These are phyloP conservation scores for Cynara cardunculus DNA, from an alignment of 129 eudicot genomes.

Conservation along the genomic window DNA sequence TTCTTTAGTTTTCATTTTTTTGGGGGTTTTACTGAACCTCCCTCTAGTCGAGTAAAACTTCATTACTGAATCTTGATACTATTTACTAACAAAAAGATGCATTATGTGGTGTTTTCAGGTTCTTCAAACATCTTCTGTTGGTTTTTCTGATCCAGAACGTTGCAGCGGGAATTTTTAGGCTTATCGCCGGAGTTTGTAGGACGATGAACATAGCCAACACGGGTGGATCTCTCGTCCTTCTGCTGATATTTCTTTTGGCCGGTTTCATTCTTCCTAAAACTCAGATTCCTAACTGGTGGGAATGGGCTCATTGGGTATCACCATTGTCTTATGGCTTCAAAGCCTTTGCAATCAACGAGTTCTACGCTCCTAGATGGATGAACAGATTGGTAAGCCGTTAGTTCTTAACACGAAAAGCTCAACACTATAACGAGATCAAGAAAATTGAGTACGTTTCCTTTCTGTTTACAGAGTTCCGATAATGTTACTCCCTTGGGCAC, in stretches of 20 bases:
- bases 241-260: constrained; percentile 66
- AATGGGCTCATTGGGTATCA: constrained; percentile 50
- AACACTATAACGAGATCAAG: background rate
- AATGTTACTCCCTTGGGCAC: constrained; percentile 38
- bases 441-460: background rate
- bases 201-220: constrained; percentile 65
- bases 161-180: constrained; percentile 70
- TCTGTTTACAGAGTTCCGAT: constrained; percentile 38
- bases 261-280: constrained; percentile 77
- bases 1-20: background rate
- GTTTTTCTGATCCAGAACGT: constrained; percentile 64
- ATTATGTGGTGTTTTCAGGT: constrained; percentile 42
- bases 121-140: constrained; percentile 72
- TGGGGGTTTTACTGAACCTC: background rate
- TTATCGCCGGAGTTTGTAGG: constrained; percentile 70
- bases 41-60: background rate
- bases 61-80: background rate
- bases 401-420: background rate
- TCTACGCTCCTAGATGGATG: constrained; percentile 51
- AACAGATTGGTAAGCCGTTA: constrained; percentile 33
- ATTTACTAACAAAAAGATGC: background rate
- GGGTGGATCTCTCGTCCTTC: constrained; percentile 61
- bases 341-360: constrained; percentile 43
- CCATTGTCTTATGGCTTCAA: constrained; percentile 48
- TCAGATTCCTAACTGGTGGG: constrained; percentile 41